Evolutionary conservation across 805 yeast genomes (phyloP).

Genomic region (Ogataea corticis): DNA sequence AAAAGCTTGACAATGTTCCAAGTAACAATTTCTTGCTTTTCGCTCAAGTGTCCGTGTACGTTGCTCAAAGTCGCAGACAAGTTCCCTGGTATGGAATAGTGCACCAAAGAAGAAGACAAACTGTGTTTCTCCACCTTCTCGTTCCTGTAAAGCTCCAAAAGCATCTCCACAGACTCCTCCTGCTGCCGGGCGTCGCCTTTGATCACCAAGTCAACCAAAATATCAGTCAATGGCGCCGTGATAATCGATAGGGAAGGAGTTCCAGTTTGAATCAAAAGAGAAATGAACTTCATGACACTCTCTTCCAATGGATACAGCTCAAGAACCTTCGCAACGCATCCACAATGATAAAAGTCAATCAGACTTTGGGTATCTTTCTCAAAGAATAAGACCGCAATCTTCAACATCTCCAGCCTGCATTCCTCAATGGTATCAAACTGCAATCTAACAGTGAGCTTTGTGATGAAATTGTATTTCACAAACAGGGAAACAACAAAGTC

Average conservation of each 20-base stretch:
- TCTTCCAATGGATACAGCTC: conserved; percentile 10
- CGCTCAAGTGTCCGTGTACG: conserved; percentile 17
- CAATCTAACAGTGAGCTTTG: conserved; percentile 10
- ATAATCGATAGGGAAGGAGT: conserved; percentile 12
- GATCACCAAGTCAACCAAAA: conserved; percentile 8
- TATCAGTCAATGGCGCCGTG: conserved; percentile 9
- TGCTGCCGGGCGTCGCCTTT: conserved; percentile 15
- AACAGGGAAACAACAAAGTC: conserved; percentile 13
- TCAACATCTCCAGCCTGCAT: conserved; percentile 16
- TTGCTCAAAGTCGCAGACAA: conserved; percentile 13
- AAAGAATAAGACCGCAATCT: conserved; percentile 15
- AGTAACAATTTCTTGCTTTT: conserved; percentile 9
- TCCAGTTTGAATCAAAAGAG: conserved; percentile 12
- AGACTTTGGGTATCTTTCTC: conserved; percentile 14
- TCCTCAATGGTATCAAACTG: conserved; percentile 14
- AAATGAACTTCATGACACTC: conserved; percentile 9
- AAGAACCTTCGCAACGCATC: conserved; percentile 15
- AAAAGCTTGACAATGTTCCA: conserved; percentile 12
- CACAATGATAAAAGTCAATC: conserved; percentile 20
- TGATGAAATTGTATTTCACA: conserved; percentile 13
- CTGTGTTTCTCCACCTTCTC: conserved; percentile 15
- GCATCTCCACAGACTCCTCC: conserved; percentile 8
- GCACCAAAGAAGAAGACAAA: conserved; percentile 11
- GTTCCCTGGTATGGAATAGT: conserved; percentile 8
- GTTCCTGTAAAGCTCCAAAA: conserved; percentile 15